Evolutionary conservation across 805 yeast genomes (phyloP), one percentile per base, ranked within the genome.

Genomic region (Starmerella bombicola): DNA sequence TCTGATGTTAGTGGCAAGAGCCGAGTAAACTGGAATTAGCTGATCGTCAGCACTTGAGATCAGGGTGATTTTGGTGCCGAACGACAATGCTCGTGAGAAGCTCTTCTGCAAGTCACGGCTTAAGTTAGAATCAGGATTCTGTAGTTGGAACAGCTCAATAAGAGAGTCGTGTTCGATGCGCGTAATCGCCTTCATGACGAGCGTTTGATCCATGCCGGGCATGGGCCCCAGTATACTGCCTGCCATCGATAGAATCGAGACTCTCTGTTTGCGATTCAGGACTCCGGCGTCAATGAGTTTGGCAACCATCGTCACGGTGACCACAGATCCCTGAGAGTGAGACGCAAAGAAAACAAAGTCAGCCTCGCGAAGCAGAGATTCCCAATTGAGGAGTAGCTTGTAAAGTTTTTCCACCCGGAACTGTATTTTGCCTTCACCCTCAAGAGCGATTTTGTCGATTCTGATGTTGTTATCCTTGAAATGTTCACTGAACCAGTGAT

Each of bases 291-390:
- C 79, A 10, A 88, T 70, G 31, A 88, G 66, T 49, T 70, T 69
- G 0, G 94, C 79, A n/a, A 85, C 61, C 22, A 88, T 58, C 24
- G 83, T 76, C 1, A 84, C 75, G 0, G 94, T 73, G 0, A 91
- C 97, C 0, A 95, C 96, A 35, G 88, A 78, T 0, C 98, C 98
- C 59, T 88, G 98, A 0, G 96, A 86, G 60, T 88, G 98, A 1
- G 93, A 78, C 1, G 95, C 95, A 47, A 88, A 72, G 55, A 79
- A 84, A n/a, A 88, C 73, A 47, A 80, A 79, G 59, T 88, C 97
- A 0, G 95, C 88, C 15, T 54, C 49, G 19, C 48, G 43, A 15
- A 80, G 61, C 25, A 68, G 69, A n/a, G 66, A 61, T 30, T 65
- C 57, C 83, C 88, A 81, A 55, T 76, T 77, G 49, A 68, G 65